Percentiles rank a stretch among this genome's conserved stretches.
Evolutionary conservation across 2,329 filamentous ascomycete species (phyloP).

Genomic region (Sclerotinia sclerotiorum): DNA sequence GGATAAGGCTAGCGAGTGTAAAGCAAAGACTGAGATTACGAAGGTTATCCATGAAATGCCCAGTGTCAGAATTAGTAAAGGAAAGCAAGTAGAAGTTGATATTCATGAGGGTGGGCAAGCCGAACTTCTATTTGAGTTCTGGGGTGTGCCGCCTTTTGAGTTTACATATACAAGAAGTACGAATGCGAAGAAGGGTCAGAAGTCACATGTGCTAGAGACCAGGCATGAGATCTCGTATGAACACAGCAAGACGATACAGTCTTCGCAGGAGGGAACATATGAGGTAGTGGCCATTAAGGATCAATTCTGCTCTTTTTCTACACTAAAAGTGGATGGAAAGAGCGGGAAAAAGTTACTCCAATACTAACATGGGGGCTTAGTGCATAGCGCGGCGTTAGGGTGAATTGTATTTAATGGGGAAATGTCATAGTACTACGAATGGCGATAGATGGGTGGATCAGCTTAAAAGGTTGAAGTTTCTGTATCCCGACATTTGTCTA

Average conservation of each 20-base stretch:
- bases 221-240: slow-evolving; percentile 83
- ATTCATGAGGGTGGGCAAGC: slow-evolving; percentile 97
- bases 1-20: slow-evolving; percentile 86
- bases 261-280: slow-evolving; percentile 93
- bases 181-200: slow-evolving; percentile 76
- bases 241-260: slow-evolving; percentile 75
- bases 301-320: slow-evolving; percentile 84
- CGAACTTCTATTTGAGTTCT: slow-evolving; percentile 92
- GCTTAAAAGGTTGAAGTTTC: slow-evolving; percentile 13
- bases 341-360: slow-evolving; percentile 43
- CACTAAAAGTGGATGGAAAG: slow-evolving; percentile 57
- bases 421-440: slow-evolving; percentile 12
- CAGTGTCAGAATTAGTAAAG: slow-evolving; percentile 84
- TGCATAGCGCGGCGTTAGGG: slow-evolving; percentile 42
- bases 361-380: slow-evolving; percentile 29
- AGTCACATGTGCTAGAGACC: slow-evolving; percentile 81
- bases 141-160: slow-evolving; percentile 92
- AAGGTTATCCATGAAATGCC: slow-evolving; percentile 91
- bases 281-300: slow-evolving; percentile 97
- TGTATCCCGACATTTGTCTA: not conserved
- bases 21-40: slow-evolving; percentile 71
- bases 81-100: slow-evolving; percentile 76
- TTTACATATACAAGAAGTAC: slow-evolving; percentile 94
- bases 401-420: slow-evolving; percentile 11
- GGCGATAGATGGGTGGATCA: not conserved